phyloP scores from a whole-genome alignment of 768 basidiomycete species.

The Hericium erinaceus region DNA sequence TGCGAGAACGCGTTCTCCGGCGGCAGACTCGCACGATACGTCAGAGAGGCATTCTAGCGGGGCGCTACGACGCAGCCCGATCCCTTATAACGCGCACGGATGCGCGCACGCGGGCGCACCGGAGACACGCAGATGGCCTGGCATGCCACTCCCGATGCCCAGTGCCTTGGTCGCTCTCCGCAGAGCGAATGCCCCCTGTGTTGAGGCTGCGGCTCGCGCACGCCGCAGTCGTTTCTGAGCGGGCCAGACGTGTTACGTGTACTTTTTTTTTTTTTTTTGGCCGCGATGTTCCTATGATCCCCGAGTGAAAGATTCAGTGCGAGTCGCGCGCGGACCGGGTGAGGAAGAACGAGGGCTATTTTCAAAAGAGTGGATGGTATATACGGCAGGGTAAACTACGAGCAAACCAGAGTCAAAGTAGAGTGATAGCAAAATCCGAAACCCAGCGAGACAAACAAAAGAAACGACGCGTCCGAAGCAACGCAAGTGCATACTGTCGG shows the following conservation, averaged over 20 bases:
- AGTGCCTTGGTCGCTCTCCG: slow-evolving; percentile 11
- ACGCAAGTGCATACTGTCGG: not conserved
- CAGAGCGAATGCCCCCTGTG: slow-evolving; percentile 7
- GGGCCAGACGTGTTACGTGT: slow-evolving; percentile 3
- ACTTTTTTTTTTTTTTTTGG: not conserved
- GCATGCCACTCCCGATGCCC: slow-evolving; percentile 7
- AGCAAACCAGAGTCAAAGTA: not conserved
- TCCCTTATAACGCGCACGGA: not conserved
- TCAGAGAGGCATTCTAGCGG: too few relatives aligned
- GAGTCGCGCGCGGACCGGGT: too few relatives aligned
- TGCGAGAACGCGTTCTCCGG: too few relatives aligned
- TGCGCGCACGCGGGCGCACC: not conserved
- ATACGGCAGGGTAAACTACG: slow-evolving; percentile 1
- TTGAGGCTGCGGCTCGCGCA: slow-evolving; percentile 7
- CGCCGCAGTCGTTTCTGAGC: slow-evolving; percentile 8
- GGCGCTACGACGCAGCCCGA: not conserved
- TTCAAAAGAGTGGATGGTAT: slow-evolving; percentile 11
- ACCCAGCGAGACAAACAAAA: not conserved
- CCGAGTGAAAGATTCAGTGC: too few relatives aligned
- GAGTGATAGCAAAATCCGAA: not conserved
- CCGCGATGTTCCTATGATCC: not conserved
- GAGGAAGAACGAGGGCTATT: too few relatives aligned
- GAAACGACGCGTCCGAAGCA: not conserved
- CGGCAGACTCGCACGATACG: too few relatives aligned
- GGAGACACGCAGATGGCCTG: slow-evolving; percentile 13